These are phyloP conservation scores for Rhynchospora breviuscula DNA, from an alignment of 176 grass and related monocot species.

Conservation along the genomic window DNA sequence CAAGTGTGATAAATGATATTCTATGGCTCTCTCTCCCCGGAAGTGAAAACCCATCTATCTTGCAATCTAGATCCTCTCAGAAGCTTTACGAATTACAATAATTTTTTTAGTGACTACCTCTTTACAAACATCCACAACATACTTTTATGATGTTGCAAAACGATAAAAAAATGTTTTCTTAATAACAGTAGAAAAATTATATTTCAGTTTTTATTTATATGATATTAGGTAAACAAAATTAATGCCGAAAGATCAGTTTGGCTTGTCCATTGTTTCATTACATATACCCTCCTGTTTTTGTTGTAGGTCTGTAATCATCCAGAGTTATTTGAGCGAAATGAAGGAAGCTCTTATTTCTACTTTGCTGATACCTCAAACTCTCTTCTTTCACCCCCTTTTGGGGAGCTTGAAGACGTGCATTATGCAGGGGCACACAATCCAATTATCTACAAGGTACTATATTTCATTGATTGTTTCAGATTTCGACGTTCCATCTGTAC, in stretches of 20 bases:
- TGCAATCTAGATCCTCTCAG: background rate
- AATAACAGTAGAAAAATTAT: background rate
- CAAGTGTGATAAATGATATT: background rate
- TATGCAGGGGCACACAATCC: conserved; percentile 89
- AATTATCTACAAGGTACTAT: conserved; percentile 65
- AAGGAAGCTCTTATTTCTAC: conserved; percentile 91
- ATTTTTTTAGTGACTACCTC: background rate
- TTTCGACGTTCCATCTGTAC: background rate
- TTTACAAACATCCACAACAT: background rate
- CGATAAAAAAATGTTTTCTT: background rate
- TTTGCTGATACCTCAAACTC: conserved; percentile 84
- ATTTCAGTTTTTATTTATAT: background rate
- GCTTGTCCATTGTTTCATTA: background rate
- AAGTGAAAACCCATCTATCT: background rate
- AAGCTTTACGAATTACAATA: background rate
- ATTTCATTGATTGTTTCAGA: background rate
- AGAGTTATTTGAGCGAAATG: conserved; percentile 96
- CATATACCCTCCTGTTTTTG: conserved; percentile 8
- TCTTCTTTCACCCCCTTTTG: conserved; percentile 88
- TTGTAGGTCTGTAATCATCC: conserved; percentile 99
- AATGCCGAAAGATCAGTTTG: too few relatives aligned
- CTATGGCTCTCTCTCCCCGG: background rate
- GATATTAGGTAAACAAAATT: conserved; percentile 3
- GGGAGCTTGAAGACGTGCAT: conserved; percentile 80
- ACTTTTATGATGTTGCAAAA: background rate